These are phyloP conservation scores for Hibiscus tridactylites DNA, from an alignment of 345 rosid species.

Conservation along the genomic window DNA sequence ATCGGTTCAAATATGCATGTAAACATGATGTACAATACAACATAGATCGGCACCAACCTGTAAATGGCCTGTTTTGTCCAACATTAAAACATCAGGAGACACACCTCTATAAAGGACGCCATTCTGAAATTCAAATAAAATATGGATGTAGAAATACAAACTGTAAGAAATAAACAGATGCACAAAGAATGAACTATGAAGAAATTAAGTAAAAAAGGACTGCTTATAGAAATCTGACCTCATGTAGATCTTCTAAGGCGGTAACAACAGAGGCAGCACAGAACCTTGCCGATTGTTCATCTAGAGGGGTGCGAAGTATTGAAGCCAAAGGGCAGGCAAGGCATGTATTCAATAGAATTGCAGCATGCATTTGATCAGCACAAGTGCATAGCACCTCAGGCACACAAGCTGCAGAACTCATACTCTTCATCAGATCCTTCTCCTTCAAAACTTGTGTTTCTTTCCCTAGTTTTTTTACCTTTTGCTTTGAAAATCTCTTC, in stretches of 20 bases:
- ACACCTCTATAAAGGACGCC: constrained; percentile 78
- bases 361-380: constrained; percentile 54
- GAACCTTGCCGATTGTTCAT: constrained; percentile 63
- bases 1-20: not conserved
- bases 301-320: constrained; percentile 63
- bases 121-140: constrained; percentile 44
- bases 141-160: not conserved
- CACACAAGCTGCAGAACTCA: constrained; percentile 50
- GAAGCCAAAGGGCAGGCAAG: constrained; percentile 79
- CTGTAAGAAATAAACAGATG: not conserved
- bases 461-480: constrained; percentile 67
- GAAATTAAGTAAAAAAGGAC: not conserved
- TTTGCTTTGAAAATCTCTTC: constrained; percentile 79
- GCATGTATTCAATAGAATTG: constrained; percentile 55
- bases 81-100: constrained; percentile 74
- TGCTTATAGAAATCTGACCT: constrained; percentile 36
- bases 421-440: constrained; percentile 62
- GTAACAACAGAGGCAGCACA: constrained; percentile 65
- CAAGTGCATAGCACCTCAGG: constrained; percentile 68
- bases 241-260: constrained; percentile 71
- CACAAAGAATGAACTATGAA: not conserved
- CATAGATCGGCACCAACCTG: constrained; percentile 43
- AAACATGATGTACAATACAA: not conserved
- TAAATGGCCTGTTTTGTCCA: constrained; percentile 69
- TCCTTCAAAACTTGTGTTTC: constrained; percentile 78